phyloP scores from a whole-genome alignment of 2,329 filamentous ascomycete species.

The Arachnomyces sp. region DNA sequence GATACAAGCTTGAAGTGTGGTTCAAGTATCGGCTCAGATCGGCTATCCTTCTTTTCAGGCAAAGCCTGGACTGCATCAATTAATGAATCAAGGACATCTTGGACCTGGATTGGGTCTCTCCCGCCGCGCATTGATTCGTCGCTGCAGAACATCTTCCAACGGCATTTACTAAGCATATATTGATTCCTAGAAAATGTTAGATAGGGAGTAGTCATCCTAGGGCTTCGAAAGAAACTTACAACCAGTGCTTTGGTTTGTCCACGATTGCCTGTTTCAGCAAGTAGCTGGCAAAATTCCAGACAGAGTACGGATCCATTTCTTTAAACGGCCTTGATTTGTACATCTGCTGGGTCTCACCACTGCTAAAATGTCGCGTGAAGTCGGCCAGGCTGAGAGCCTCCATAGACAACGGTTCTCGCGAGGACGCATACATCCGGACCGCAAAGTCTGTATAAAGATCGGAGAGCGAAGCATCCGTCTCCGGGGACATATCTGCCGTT shows the following conservation, averaged over 20 bases:
- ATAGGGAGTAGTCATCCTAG: not conserved
- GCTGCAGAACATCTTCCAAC: slow-evolving; percentile 61
- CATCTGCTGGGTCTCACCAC: slow-evolving; percentile 45
- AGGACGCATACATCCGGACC: slow-evolving; percentile 60
- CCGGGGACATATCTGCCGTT: slow-evolving; percentile 46
- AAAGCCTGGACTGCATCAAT: slow-evolving; percentile 54
- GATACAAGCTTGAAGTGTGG: slow-evolving; percentile 89
- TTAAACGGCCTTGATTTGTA: slow-evolving; percentile 52
- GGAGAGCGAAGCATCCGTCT: slow-evolving; percentile 51
- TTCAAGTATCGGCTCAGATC: slow-evolving; percentile 71
- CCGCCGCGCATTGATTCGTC: slow-evolving; percentile 34
- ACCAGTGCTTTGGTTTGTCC: slow-evolving; percentile 56
- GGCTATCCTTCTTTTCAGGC: slow-evolving; percentile 53
- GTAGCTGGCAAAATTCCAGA: slow-evolving; percentile 58
- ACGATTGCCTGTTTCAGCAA: slow-evolving; percentile 54
- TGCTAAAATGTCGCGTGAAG: slow-evolving; percentile 56
- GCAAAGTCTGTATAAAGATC: slow-evolving; percentile 64
- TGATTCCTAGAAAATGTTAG: slow-evolving; percentile 41
- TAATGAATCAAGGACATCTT: slow-evolving; percentile 51
- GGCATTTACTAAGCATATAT: slow-evolving; percentile 63
- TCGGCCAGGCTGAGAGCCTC: slow-evolving; percentile 56
- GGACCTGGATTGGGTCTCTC: slow-evolving; percentile 27
- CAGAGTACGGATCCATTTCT: slow-evolving; percentile 51
- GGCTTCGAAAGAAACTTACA: slow-evolving; percentile 34
- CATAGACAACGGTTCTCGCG: slow-evolving; percentile 61